Base-by-base conservation (phyloP, 768 basidiomycete species). In the Pisolithus albus region DNA sequence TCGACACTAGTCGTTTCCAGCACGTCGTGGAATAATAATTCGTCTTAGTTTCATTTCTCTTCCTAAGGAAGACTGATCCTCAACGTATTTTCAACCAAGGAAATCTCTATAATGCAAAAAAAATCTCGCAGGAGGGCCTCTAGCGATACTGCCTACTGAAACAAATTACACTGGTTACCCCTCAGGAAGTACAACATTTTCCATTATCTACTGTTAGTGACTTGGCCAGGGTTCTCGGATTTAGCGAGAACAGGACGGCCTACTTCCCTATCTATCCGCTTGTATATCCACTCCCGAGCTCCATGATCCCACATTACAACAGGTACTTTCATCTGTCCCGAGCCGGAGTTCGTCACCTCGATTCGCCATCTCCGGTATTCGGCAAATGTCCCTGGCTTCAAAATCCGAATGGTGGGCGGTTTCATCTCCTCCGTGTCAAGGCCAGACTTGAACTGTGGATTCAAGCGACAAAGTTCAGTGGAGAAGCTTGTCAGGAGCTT, bases 1-100 rank as follows among this genome's bases (percentile, higher is more conserved):
- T 62, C 74, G 88, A 32, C 46, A 21, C 21, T 47, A 47, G 46
- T 45, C 34, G 4, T 34, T 10, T 34, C 10, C 15, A 24, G 21
- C 19, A 42, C 23, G 21, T 19, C n/a, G 5, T 23, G 19, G 23
- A 42, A 42, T 42, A 40, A 18, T 5, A 40, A 18, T 40, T 34
- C 11, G 5, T 15, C 11, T 5, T 34, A 34, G 34, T 34, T 34
- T 34, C 11, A 34, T 34, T 21, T 24, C 19, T 24, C 41, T 42
- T 42, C 40, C 34, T 15, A 34, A 34, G 34, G 11, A 4, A 2
- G 34, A 15, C 11, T 34, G 34, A 34, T 11, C 4, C 34, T 15
- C 34, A 34, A 34, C 13, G 13, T 34, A 34, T 34, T 13, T 5
- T 15, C 11, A 15, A 34, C 13, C 34, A 15, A 34, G 4, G 5